Evolutionary conservation across 2,329 filamentous ascomycete species (phyloP).

Genomic region (Verticillium dahliae): DNA sequence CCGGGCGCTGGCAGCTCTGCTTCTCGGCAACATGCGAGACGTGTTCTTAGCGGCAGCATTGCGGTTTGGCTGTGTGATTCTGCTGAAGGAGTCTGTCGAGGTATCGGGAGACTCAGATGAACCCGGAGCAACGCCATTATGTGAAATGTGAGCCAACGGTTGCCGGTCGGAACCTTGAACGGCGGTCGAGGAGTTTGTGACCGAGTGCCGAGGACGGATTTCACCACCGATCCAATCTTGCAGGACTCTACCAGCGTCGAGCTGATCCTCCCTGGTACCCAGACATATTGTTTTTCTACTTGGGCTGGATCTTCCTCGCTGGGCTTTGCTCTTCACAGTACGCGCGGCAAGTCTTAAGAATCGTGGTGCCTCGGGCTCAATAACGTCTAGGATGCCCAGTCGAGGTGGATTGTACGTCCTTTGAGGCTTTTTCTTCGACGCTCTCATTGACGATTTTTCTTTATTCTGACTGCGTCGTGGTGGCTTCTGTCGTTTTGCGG

Average conservation of each 20-base stretch:
- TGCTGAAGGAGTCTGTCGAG: too few relatives aligned
- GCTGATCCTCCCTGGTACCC: constrained; percentile 53
- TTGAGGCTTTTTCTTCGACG: not conserved
- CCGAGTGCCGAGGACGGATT: constrained; percentile 34
- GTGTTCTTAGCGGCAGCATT: not conserved
- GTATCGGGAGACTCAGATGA: not conserved
- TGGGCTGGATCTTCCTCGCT: constrained; percentile 49
- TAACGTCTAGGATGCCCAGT: constrained; percentile 56
- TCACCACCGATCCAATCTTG: constrained; percentile 49
- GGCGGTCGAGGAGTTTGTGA: not conserved
- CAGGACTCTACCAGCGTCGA: constrained; percentile 48
- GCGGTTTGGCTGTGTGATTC: not conserved
- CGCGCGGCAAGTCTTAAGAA: constrained; percentile 59
- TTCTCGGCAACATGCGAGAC: too few relatives aligned
- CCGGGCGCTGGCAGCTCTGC: not conserved
- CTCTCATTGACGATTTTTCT: not conserved
- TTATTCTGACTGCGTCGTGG: not conserved
- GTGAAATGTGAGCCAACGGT: not conserved
- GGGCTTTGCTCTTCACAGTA: constrained; percentile 37
- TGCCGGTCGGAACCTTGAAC: not conserved
- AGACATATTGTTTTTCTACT: constrained; percentile 50
- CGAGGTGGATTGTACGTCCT: constrained; percentile 22
- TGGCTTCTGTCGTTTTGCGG: not conserved
- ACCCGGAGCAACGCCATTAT: not conserved
- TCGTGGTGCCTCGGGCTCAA: constrained; percentile 42